Conservation (phyloP, 2,329 filamentous ascomycete genomes). For the Fusarium xylarioides region DNA sequence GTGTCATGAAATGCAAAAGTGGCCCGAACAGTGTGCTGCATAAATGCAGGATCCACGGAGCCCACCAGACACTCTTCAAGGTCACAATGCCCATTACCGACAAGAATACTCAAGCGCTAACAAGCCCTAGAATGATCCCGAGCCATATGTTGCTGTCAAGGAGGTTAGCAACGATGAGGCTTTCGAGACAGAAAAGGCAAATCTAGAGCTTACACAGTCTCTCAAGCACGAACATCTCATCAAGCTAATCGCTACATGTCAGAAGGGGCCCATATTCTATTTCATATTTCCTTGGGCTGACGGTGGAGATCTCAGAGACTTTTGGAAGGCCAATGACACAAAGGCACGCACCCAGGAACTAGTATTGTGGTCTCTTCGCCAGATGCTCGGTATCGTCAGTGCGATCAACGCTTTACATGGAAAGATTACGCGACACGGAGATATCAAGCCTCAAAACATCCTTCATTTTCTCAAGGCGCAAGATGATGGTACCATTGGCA, state of each 20-base stretch:
- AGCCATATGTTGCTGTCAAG: conserved; percentile 17
- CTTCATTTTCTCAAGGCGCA: conserved; percentile 7
- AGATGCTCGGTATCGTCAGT: conserved; percentile 22
- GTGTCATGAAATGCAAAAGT: background rate
- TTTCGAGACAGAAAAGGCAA: conserved; percentile 13
- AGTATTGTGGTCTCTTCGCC: conserved; percentile 15
- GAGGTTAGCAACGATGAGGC: background rate
- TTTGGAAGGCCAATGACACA: conserved; percentile 2
- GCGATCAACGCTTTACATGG: conserved; percentile 14
- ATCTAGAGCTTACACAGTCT: background rate
- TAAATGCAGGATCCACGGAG: conserved; percentile 1
- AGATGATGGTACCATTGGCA: rapidly evolving
- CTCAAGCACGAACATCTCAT: conserved; percentile 23
- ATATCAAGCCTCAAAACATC: conserved; percentile 33
- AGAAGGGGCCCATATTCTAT: conserved; percentile 3
- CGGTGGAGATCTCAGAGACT: conserved; percentile 20
- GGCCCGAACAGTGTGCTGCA: background rate
- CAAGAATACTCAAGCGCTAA: background rate
- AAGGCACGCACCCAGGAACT: background rate
- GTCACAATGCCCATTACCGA: background rate
- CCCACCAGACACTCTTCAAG: background rate
- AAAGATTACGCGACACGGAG: conserved; percentile 22
- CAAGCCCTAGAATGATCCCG: background rate
- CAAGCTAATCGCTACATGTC: conserved; percentile 7
- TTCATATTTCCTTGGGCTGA: conserved; percentile 32